A percentile compares a stretch with the other conserved stretches of the same genome.
phyloP scores from a whole-genome alignment of 495 filamentous ascomycete genomes.

The Parathielavia appendiculata region DNA sequence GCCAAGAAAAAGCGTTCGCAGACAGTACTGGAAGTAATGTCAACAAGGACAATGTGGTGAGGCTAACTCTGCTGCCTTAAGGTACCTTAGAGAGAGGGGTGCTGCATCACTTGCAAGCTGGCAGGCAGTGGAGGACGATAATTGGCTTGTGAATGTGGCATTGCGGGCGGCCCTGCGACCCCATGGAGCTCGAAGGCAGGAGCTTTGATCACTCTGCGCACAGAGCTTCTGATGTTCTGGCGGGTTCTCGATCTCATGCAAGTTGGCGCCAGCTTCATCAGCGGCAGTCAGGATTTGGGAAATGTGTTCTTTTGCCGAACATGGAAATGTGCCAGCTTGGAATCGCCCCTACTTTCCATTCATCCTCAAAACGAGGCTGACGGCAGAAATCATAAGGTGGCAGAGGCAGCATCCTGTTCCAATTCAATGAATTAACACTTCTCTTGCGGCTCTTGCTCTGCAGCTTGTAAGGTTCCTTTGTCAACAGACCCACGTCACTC shows the following conservation, averaged over 20 bases:
- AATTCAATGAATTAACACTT: slow-evolving; percentile 12
- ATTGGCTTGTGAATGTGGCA: too few relatives aligned
- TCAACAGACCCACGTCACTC: slow-evolving; percentile 2
- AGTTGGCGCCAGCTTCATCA: slow-evolving; percentile 19
- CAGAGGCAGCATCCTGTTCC: not conserved
- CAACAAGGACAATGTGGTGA: too few relatives aligned
- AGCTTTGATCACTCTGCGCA: slow-evolving; percentile 25
- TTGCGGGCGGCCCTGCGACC: too few relatives aligned
- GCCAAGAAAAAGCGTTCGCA: not conserved
- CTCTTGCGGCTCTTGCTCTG: not conserved
- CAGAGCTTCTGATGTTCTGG: slow-evolving; percentile 21
- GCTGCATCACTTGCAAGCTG: too few relatives aligned
- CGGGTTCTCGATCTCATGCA: slow-evolving; percentile 17
- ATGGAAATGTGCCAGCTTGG: slow-evolving; percentile 36
- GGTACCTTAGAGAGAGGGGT: too few relatives aligned
- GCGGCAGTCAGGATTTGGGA: slow-evolving; percentile 10
- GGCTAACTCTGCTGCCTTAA: not conserved
- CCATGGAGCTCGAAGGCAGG: slow-evolving; percentile 5
- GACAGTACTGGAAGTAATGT: too few relatives aligned
- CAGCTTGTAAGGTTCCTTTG: not conserved
- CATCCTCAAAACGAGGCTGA: not conserved
- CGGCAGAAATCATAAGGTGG: slow-evolving; percentile 1
- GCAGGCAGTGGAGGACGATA: too few relatives aligned
- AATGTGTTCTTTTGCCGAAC: slow-evolving; percentile 41
- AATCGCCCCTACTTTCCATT: not conserved